Conservation (phyloP, 331 rosid species). For the Acacia pycnantha region DNA sequence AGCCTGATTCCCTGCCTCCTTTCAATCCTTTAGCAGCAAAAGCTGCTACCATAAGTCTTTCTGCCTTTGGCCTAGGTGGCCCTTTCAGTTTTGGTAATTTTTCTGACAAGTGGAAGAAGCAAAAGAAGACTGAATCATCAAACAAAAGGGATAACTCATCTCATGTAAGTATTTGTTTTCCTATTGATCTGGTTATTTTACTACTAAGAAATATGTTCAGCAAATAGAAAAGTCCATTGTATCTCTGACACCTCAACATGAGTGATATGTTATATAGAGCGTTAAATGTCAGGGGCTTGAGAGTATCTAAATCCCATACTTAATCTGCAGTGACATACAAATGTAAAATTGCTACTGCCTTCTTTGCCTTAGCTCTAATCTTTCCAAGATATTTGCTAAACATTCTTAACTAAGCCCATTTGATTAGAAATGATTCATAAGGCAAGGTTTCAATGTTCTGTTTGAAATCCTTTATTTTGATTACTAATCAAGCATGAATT, state of each 20-base stretch:
- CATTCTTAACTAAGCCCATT: conserved; percentile 3
- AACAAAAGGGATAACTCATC: conserved; percentile 49
- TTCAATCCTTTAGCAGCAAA: conserved; percentile 76
- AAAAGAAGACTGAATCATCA: conserved; percentile 49
- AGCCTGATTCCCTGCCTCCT: conserved; percentile 44
- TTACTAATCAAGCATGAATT: background rate
- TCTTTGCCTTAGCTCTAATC: background rate
- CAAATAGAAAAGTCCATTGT: background rate
- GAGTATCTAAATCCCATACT: background rate
- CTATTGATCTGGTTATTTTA: background rate
- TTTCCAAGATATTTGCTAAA: background rate
- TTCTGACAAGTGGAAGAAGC: conserved; percentile 71
- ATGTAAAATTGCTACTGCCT: background rate
- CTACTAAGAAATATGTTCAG: background rate
- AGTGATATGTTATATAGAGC: background rate
- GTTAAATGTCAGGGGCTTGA: background rate
- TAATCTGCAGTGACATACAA: background rate
- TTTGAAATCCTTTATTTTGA: background rate
- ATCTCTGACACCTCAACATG: conserved; percentile 16
- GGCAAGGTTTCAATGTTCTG: background rate
- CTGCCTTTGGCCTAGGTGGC: conserved; percentile 68
- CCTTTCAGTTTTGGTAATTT: conserved; percentile 65
- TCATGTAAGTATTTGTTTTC: conserved; percentile 18
- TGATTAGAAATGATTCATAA: background rate
- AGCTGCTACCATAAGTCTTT: conserved; percentile 73